A percentile compares a stretch with the other conserved stretches of the same genome.
Conservation (phyloP, 2,329 filamentous ascomycete genomes). For the Trichoderma atrobrunneum region DNA sequence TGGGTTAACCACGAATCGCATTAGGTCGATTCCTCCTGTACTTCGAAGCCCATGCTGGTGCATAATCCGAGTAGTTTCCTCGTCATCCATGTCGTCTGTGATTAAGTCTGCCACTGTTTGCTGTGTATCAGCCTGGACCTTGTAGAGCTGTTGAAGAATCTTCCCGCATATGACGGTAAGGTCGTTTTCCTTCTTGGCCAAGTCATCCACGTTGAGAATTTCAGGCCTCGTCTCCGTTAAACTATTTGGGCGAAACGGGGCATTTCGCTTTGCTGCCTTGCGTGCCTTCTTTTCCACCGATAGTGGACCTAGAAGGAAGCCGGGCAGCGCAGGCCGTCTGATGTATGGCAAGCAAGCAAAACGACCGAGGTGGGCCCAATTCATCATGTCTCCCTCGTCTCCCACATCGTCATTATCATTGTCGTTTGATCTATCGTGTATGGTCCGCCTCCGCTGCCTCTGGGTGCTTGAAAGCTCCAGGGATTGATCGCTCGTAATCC, state of each 20-base stretch:
- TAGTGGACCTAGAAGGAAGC: conserved; percentile 84
- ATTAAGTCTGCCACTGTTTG: conserved; percentile 43
- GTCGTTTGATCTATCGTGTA: conserved; percentile 42
- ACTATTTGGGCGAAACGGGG: conserved; percentile 65
- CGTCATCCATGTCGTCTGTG: conserved; percentile 46
- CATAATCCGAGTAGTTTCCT: conserved; percentile 54
- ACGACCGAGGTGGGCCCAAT: conserved; percentile 82
- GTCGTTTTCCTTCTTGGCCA: conserved; percentile 75
- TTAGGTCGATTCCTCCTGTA: conserved; percentile 71
- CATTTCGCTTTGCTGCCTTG: conserved; percentile 66
- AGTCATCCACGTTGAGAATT: conserved; percentile 70
- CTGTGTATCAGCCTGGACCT: conserved; percentile 47
- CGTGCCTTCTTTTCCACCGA: conserved; percentile 84
- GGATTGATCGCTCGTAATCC: conserved; percentile 50
- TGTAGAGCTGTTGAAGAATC: conserved; percentile 62
- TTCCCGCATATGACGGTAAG: conserved; percentile 74
- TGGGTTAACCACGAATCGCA: conserved; percentile 89
- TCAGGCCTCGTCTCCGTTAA: conserved; percentile 72
- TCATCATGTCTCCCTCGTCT: conserved; percentile 72
- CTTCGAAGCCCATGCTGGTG: conserved; percentile 62
- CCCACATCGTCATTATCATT: conserved; percentile 58
- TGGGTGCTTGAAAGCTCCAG: conserved; percentile 51
- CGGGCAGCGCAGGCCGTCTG: conserved; percentile 70
- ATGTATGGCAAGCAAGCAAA: conserved; percentile 72
- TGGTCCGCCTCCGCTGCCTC: conserved; percentile 40